Evolutionary conservation across 2,329 filamentous ascomycete genomes (phyloP).

Genomic region (Polytolypa hystricis): DNA sequence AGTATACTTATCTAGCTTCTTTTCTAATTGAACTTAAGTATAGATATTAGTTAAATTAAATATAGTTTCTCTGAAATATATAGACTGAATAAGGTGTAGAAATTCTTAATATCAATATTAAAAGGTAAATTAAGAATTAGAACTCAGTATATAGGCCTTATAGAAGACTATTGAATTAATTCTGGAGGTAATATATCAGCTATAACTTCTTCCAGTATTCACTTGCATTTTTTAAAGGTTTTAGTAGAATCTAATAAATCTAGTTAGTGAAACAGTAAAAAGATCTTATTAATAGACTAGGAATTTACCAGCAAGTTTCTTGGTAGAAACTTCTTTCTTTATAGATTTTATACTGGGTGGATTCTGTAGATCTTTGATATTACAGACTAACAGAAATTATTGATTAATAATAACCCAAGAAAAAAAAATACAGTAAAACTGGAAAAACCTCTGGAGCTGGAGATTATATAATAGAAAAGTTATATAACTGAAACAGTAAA

Average conservation of each 20-base stretch:
- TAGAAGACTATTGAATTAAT: neutral
- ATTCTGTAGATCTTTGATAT: neutral
- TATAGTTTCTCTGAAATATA: constrained; percentile 1
- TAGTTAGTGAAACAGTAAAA: neutral
- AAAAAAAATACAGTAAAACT: too few species aligned
- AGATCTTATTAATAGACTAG: neutral
- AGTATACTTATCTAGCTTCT: too few species aligned
- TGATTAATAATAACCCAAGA: too few species aligned
- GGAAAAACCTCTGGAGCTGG: too few species aligned
- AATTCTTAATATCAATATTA: neutral
- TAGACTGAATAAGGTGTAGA: neutral
- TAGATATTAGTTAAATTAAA: neutral
- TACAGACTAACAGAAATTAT: too few species aligned
- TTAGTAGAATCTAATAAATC: neutral
- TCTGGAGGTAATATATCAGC: constrained; percentile 1
- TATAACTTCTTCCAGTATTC: neutral
- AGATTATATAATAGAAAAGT: too few species aligned
- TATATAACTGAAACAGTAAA: too few species aligned
- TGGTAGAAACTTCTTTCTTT: too few species aligned
- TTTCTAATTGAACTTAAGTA: neutral
- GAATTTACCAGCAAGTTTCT: too few species aligned
- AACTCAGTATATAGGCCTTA: neutral
- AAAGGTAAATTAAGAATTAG: neutral
- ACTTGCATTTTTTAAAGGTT: neutral
- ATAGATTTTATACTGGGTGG: too few species aligned